A percentile compares a stretch with the other conserved stretches of the same genome.
Evolutionary conservation across 495 filamentous ascomycete genomes (phyloP).

Genomic region (Chlorociboria aeruginascens): DNA sequence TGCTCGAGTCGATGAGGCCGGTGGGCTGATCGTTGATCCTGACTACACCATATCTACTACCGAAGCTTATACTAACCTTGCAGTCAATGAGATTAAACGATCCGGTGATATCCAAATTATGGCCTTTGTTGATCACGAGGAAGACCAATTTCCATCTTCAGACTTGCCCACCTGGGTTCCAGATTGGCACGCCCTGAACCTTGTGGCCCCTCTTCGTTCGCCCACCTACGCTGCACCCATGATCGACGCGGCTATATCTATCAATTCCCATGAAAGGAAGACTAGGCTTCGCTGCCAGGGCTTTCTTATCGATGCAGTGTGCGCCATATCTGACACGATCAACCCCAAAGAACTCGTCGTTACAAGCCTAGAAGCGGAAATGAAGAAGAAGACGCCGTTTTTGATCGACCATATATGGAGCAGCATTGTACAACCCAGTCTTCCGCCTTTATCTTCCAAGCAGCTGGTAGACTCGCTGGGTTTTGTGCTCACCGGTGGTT

Average conservation of each 20-base stretch:
- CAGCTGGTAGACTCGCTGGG: constrained; percentile 3
- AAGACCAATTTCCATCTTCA: not conserved
- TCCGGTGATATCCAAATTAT: constrained; percentile 6
- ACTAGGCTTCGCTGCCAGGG: constrained; percentile 2
- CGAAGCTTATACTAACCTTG: constrained; percentile 4
- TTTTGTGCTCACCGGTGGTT: constrained; percentile 7
- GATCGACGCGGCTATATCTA: not conserved
- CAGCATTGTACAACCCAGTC: not conserved
- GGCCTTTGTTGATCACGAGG: constrained; percentile 8
- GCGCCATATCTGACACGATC: constrained; percentile 3
- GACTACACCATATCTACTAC: constrained; percentile 3
- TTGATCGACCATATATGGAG: constrained; percentile 9
- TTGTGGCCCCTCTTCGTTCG: constrained; percentile 6
- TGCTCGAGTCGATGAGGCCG: not conserved
- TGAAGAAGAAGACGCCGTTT: constrained; percentile 6
- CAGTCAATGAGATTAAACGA: constrained; percentile 2
- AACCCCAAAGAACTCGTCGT: constrained; percentile 6
- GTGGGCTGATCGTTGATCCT: constrained; percentile 1
- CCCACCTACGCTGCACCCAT: constrained; percentile 1
- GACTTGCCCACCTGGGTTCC: constrained; percentile 7
- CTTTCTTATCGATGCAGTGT: constrained; percentile 2
- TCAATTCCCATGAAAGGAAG: not conserved
- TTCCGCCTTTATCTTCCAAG: not conserved
- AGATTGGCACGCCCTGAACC: constrained; percentile 8
- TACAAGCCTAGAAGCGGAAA: constrained; percentile 4